A percentile compares a stretch with the other conserved stretches of the same genome.
phyloP scores from a whole-genome alignment of 345 rosid genomes.

The Linum lewisii region DNA sequence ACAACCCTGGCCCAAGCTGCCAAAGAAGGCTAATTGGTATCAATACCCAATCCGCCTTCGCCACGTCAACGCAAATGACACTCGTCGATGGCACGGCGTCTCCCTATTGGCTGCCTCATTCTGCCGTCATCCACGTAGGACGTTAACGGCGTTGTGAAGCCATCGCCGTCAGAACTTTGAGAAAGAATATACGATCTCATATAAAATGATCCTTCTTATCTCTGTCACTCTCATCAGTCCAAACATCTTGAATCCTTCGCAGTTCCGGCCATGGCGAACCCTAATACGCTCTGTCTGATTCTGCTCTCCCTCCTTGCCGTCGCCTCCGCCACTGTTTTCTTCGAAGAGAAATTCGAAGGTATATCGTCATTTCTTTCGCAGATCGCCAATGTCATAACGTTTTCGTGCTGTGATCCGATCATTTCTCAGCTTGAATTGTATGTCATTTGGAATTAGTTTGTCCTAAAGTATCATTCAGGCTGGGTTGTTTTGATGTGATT shows the following conservation, averaged over 20 bases:
- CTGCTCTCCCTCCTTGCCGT: slow-evolving; percentile 26
- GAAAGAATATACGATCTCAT: neutral
- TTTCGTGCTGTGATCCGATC: neutral
- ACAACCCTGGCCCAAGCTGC: no score
- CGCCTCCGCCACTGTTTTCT: slow-evolving; percentile 62
- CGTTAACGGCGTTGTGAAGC: neutral
- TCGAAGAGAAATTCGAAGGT: slow-evolving; percentile 94
- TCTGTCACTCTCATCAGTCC: neutral
- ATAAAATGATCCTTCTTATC: neutral
- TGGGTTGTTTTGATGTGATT: neutral
- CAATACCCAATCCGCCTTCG: neutral
- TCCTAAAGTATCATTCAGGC: neutral
- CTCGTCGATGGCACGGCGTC: neutral
- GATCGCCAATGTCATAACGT: neutral
- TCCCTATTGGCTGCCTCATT: neutral
- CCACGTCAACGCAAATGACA: neutral
- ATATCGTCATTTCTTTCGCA: slow-evolving; percentile 11
- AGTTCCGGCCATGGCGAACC: slow-evolving; percentile 16
- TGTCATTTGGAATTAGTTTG: neutral
- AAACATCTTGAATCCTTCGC: neutral
- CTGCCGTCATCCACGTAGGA: neutral
- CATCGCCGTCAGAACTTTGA: neutral
- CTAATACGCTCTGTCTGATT: slow-evolving; percentile 23
- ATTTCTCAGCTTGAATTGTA: neutral
- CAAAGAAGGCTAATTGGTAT: neutral